Evolutionary conservation across 2,329 filamentous ascomycete species (phyloP), one percentile per base, ranked within the genome.

Genomic region (Pseudopithomyces maydicus): DNA sequence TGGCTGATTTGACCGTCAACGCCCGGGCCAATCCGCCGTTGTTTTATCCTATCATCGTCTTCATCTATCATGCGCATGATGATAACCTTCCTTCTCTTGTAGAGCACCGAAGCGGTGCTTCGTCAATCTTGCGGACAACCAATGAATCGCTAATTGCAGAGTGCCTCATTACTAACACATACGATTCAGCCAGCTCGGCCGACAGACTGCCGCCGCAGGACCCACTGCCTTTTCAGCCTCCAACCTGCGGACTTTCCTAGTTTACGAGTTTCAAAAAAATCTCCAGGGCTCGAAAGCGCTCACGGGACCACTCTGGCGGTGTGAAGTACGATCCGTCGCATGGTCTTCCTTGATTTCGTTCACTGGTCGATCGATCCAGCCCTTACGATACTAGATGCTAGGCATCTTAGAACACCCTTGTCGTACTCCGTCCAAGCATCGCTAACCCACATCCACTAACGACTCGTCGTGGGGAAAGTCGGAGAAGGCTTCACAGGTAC

Each of bases 371-470:
- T 26, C 20, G 41, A 15, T 26, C 5, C 20, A 2, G 12, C 22
- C 11, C 20, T 3, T 26, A 15, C 17, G 17, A 36, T 20, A 19
- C 32, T 22, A 5, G n/a, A 39, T 15, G 10, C 8, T 49, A n/a
- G 20, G 6, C 6, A 51, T 36, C 32, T 17, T 41, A 15, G 35
- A 12, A n/a, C 14, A 20, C 23, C 32, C 48, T 38, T 51, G 45
- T 23, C 45, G 1, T 44, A 7, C 10, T 44, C 19, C 22, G 26
- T 23, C 44, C 29, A 35, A 29, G 29, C 36, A 19, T 51, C 48
- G 48, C 38, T 51, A 51, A 42, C 48, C 48, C 48, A 35, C 48
- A 42, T 10, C 23, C 36, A 42, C 48, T 51, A 42, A 51, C 48
- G 26, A 41, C 15, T 36, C 17, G n/a, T 51, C 26, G 48, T 51